Evolutionary conservation across 495 filamentous ascomycete species (phyloP), one percentile per base, ranked within the genome.

Genomic region (Rhypophila decipiens): DNA sequence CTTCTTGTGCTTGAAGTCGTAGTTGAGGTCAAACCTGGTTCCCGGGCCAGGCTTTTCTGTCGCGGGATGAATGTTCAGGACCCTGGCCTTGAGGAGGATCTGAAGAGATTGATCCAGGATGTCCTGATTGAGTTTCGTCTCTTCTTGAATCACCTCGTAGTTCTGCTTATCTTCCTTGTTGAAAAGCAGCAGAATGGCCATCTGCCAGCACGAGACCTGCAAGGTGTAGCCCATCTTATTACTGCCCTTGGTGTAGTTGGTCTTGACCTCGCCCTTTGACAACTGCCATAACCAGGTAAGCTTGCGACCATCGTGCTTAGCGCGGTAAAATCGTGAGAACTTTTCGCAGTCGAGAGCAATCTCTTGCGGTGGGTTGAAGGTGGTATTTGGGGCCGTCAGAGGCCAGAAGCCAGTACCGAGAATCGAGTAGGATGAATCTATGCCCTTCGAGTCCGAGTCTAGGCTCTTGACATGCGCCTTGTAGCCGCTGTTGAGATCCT

Each of bases 321-420:
- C 81, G 65, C 83, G 85, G 69, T 99, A 99, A 64, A 94, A 99
- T 40, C 77, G 83, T 35, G 85, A 74, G 68, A 99, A 99, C 9
- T 83, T 80, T 48, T 95, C 88, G 59, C 88, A 86, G 7, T 93
- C 91, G 54, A 86, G 82, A 54, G 84, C 76, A 47, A 99, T 88
- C 53, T 88, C 85, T 3, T 82, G 72, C 8, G 93, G 94, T 12
- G 90, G 87, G 44, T 82, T 80, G 74, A 97, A 97, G 13, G 82
- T 76, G 1, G 89, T 96, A 20, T 75, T 82, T 0, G 94, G 90
- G 3, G 93, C 76, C 39, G 79, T 84, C 33, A 99, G 77, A 2
- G 93, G 93, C 93, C 93, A 99, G 76, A 99, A 96, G 21, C 91
- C 90, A 19, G 94, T 97, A 61, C 93, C 93, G 39, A 99, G 74